A percentile compares a stretch with the other conserved stretches of the same genome.
These are phyloP conservation scores for Typha latifolia DNA, from an alignment of 176 grass and related monocot genomes.

Conservation along the genomic window DNA sequence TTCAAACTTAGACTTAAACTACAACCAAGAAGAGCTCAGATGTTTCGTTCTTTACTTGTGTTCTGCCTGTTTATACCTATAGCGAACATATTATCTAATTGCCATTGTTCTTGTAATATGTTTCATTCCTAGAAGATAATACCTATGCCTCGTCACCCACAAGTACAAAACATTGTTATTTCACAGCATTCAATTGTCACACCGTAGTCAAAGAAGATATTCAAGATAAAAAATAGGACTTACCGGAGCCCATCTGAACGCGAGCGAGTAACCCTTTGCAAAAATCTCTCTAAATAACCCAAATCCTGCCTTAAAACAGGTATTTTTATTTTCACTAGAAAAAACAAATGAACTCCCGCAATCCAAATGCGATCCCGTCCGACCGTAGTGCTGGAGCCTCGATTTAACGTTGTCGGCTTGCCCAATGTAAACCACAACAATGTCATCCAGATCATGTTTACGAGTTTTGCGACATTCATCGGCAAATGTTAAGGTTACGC, in stretches of 20 bases:
- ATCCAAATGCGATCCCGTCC: slow-evolving; percentile 84
- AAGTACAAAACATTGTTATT: not conserved
- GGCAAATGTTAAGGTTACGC: slow-evolving; percentile 20
- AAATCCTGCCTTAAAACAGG: slow-evolving; percentile 8
- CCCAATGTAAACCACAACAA: slow-evolving; percentile 82
- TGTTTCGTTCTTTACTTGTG: too few relatives aligned
- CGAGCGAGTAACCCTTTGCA: slow-evolving; percentile 48
- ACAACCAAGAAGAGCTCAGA: too few relatives aligned
- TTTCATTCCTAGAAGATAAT: too few relatives aligned
- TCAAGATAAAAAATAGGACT: slow-evolving; percentile 1
- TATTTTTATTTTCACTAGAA: slow-evolving; percentile 22
- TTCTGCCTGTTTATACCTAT: too few relatives aligned
- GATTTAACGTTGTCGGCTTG: slow-evolving; percentile 76
- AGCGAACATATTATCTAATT: too few relatives aligned
- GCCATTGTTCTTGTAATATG: too few relatives aligned
- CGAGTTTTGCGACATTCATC: slow-evolving; percentile 27
- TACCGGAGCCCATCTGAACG: slow-evolving; percentile 68
- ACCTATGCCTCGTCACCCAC: too few relatives aligned
- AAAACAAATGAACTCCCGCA: slow-evolving; percentile 24
- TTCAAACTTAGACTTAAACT: too few relatives aligned
- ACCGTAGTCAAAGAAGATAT: not conserved
- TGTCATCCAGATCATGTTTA: slow-evolving; percentile 19
- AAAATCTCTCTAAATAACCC: slow-evolving; percentile 79
- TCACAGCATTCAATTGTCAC: not conserved
- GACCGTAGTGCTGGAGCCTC: slow-evolving; percentile 92